Evolutionary conservation across 2,329 filamentous ascomycete species (phyloP), one percentile per base, ranked within the genome.

Genomic region (Ceratocystis papillata): DNA sequence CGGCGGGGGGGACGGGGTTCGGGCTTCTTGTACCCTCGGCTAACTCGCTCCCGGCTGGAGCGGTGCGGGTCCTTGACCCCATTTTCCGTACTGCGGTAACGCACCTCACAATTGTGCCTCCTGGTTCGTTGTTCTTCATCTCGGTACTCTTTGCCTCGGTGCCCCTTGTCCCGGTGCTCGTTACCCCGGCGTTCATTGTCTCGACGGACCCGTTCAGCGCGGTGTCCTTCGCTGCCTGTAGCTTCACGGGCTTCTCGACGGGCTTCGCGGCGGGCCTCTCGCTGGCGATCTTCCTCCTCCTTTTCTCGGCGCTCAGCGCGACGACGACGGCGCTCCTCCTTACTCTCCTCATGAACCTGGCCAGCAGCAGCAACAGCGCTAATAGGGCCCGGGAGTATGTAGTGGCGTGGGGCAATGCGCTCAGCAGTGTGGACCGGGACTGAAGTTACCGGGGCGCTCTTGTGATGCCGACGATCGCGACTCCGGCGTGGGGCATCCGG

Each of bases 401-500:
- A 63, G 17, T 45, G 41, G 44, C 22, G 41, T 25, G 61, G 41
- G 45, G 30, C 46, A 15, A 50, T 25, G 28, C 46, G 44, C 44
- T 33, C 50, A 33, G 53, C 53, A 8, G 53, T 37, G 45, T 30
- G 37, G 30, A 33, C 22, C 25, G 59, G 41, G 57, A n/a, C 41
- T 7, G 12, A 6, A 5, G n/a, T 37, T 28, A 46, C 28, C n/a
- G n/a, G 10, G 28, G 41, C 17, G 30, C 53, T 55, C 15, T 44
- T 33, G 22, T 57, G 25, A 22, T 37, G 15, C 59, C 53, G 44
- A 17, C 41, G 61, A 5, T 48, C 44, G 30, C 61, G 61, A 45
- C 46, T 3, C 6, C 44, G 45, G 30, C 59, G 59, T 25, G 64
- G 64, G n/a, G 41, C 59, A 8, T 55, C 46, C 30, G 59, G 64